Conservation (phyloP, 2,329 filamentous ascomycete genomes). For the Alternaria sp. region DNA sequence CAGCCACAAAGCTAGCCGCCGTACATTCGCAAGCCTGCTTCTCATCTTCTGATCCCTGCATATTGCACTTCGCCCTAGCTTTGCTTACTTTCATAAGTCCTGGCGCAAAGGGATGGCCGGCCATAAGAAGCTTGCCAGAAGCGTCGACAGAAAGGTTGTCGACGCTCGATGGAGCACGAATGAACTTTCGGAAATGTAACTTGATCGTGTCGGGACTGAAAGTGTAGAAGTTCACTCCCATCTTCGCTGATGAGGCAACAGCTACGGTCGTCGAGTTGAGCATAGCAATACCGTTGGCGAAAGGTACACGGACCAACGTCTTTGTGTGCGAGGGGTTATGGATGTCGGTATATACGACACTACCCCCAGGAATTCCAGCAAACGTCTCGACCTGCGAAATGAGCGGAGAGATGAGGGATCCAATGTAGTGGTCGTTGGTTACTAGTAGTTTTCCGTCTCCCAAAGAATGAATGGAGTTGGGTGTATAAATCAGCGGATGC, state of each 20-base stretch:
- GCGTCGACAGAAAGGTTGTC: slow-evolving; percentile 54
- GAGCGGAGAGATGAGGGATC: slow-evolving; percentile 29
- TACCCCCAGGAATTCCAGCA: slow-evolving; percentile 47
- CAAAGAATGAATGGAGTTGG: slow-evolving; percentile 52
- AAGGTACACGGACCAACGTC: slow-evolving; percentile 46
- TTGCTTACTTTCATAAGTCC: slow-evolving; percentile 35
- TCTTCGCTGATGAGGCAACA: slow-evolving; percentile 49
- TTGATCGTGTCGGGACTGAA: slow-evolving; percentile 10
- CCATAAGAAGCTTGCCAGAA: slow-evolving; percentile 50
- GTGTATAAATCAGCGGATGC: slow-evolving; percentile 45
- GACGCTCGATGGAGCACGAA: slow-evolving; percentile 43
- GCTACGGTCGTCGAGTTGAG: slow-evolving; percentile 51
- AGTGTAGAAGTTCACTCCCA: slow-evolving; percentile 49
- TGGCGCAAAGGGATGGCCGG: slow-evolving; percentile 53
- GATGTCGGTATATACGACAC: slow-evolving; percentile 48
- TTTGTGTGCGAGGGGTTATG: slow-evolving; percentile 16
- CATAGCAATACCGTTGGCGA: slow-evolving; percentile 53
- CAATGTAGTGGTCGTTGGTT: slow-evolving; percentile 56
- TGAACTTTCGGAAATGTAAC: slow-evolving; percentile 18
- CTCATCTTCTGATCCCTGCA: slow-evolving; percentile 25
- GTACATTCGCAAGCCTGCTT: slow-evolving; percentile 36
- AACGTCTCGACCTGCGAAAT: slow-evolving; percentile 53
- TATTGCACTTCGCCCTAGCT: slow-evolving; percentile 29
- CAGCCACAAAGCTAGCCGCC: slow-evolving; percentile 49
- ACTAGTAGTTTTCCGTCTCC: slow-evolving; percentile 46